Evolutionary conservation across 495 filamentous ascomycete genomes (phyloP).

Genomic region (Pseudoneurospora amorphoporcata): DNA sequence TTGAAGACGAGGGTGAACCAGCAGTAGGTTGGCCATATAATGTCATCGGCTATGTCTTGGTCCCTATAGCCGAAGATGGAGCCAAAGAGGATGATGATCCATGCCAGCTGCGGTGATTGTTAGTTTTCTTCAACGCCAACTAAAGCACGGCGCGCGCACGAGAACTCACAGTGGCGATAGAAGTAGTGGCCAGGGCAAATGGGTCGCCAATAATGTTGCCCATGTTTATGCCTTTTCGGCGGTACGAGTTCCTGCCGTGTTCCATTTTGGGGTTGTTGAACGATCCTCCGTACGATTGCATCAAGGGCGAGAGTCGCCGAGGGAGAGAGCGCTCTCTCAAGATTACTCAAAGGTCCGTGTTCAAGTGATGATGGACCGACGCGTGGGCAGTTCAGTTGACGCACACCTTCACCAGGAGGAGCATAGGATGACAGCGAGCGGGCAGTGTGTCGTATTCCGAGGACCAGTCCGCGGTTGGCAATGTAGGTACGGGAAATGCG

Average conservation of each 20-base stretch:
- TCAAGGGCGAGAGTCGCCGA: conserved; percentile 30
- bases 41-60: neutral
- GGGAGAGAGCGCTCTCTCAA: neutral
- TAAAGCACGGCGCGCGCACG: neutral
- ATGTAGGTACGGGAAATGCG: neutral
- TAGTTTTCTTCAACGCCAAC: too few species aligned
- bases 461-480: neutral
- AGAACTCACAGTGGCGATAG: conserved; percentile 75
- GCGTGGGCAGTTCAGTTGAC: conserved; percentile 19
- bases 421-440: conserved; percentile 8
- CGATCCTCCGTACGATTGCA: conserved; percentile 61
- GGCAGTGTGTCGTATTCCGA: neutral
- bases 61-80: conserved; percentile 60
- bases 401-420: conserved; percentile 5
- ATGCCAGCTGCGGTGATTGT: conserved; percentile 61
- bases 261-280: conserved; percentile 62
- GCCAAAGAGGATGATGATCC: conserved; percentile 83
- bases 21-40: conserved; percentile 66
- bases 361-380: conserved; percentile 1
- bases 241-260: conserved; percentile 44
- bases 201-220: conserved; percentile 93
- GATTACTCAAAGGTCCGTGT: conserved; percentile 3
- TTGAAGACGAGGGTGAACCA: conserved; percentile 88
- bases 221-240: conserved; percentile 53
- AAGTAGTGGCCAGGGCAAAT: conserved; percentile 88